phyloP scores from a whole-genome alignment of 768 basidiomycete species.

The Lyophyllum atratum region DNA sequence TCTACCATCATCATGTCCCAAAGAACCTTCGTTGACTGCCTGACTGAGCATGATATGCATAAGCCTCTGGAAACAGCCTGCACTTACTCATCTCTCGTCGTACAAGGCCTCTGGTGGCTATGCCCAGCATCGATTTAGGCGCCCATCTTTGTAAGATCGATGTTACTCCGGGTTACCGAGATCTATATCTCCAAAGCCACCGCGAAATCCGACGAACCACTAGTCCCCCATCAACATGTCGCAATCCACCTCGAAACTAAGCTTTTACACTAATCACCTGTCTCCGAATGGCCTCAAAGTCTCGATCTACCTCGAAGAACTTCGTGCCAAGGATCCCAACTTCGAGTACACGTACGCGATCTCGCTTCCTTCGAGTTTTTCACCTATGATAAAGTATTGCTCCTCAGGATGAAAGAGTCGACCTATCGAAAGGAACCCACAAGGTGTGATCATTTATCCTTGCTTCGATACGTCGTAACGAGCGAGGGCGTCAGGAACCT shows the following conservation, averaged over 20 bases:
- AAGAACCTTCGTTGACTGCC: background rate
- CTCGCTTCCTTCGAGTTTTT: background rate
- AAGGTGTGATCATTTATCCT: slow-evolving; percentile 4
- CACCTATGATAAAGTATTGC: background rate
- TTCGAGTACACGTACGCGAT: slow-evolving; percentile 9
- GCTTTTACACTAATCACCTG: slow-evolving; percentile 20
- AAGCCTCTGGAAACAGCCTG: background rate
- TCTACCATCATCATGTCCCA: too few species aligned
- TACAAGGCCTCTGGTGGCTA: background rate
- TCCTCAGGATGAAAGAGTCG: slow-evolving; percentile 11
- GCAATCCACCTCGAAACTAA: slow-evolving; percentile 11
- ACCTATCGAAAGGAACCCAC: slow-evolving; percentile 10
- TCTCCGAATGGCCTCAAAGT: slow-evolving; percentile 26
- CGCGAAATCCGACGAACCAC: background rate
- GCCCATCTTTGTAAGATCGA: background rate
- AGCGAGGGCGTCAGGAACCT: slow-evolving; percentile 38
- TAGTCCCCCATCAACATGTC: background rate
- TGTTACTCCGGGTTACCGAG: background rate
- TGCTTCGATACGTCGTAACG: background rate
- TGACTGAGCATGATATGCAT: background rate
- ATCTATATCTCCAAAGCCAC: background rate
- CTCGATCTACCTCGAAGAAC: slow-evolving; percentile 21
- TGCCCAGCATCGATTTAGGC: background rate
- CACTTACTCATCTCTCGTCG: background rate
- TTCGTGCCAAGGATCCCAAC: slow-evolving; percentile 8